Percentiles rank a stretch among this genome's conserved stretches.
phyloP scores from a whole-genome alignment of 2,329 filamentous ascomycete genomes.

The Balansia obtecta region DNA sequence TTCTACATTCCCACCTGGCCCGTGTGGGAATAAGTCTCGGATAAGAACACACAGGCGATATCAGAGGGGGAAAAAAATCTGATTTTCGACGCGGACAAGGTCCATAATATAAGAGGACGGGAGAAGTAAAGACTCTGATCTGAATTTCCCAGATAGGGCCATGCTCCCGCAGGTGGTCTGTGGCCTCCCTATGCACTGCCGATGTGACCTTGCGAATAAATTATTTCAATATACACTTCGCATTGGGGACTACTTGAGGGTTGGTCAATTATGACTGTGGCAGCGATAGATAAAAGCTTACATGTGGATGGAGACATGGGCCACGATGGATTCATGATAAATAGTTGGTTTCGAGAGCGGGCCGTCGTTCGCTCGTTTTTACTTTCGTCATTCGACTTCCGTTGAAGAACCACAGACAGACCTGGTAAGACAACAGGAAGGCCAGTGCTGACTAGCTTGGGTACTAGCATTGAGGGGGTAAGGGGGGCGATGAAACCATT shows the following conservation, averaged over 20 bases:
- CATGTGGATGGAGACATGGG: background rate
- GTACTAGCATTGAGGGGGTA: background rate
- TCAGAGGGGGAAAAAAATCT: background rate
- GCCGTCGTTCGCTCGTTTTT: background rate
- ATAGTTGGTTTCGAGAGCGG: background rate
- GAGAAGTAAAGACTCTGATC: background rate
- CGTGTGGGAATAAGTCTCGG: background rate
- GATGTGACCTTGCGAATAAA: background rate
- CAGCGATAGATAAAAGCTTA: background rate
- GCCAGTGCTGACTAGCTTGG: background rate
- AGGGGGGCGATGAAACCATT: background rate
- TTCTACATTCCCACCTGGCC: background rate
- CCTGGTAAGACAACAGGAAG: background rate
- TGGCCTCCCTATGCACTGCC: background rate
- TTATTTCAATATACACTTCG: background rate
- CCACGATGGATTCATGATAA: background rate
- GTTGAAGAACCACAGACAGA: background rate
- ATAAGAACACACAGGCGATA: background rate
- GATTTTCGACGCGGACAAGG: background rate
- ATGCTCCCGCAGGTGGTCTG: background rate
- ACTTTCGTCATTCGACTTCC: background rate
- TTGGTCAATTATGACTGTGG: background rate
- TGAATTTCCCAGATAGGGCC: background rate
- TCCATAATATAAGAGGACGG: background rate
- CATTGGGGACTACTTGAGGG: background rate